Percentiles rank a stretch among this genome's conserved stretches.
phyloP scores from a whole-genome alignment of 768 basidiomycete species.

The Pholiota microspora region DNA sequence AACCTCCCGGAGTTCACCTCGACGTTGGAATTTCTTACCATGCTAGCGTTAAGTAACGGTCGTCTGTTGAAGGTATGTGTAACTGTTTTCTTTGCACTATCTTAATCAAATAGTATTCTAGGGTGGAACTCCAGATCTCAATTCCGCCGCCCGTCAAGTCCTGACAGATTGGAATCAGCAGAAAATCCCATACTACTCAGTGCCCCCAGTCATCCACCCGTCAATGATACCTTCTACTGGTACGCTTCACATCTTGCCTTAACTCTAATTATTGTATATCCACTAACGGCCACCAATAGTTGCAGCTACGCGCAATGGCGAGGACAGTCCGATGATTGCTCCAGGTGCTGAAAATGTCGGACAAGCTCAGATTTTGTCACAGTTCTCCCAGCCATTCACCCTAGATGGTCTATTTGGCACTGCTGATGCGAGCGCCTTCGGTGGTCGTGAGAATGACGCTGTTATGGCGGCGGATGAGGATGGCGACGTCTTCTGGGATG shows the following conservation, averaged over 20 bases:
- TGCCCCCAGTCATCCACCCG: conserved; percentile 76
- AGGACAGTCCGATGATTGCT: conserved; percentile 38
- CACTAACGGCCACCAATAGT: conserved; percentile 15
- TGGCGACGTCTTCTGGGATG: conserved; percentile 41
- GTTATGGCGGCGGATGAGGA: conserved; percentile 44
- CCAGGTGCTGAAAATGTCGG: conserved; percentile 80
- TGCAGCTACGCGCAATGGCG: conserved; percentile 23
- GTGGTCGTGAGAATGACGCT: conserved; percentile 36
- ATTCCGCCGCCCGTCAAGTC: conserved; percentile 77
- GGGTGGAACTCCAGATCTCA: conserved; percentile 91
- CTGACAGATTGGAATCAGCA: conserved; percentile 95
- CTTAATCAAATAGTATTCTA: conserved; percentile 24
- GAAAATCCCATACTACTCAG: conserved; percentile 88
- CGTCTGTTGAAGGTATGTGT: conserved; percentile 73
- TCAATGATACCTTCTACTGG: conserved; percentile 63
- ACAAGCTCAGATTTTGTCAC: conserved; percentile 72
- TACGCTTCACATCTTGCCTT: conserved; percentile 17
- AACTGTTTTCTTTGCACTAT: background rate
- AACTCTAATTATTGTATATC: background rate
- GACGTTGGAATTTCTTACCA: conserved; percentile 84
- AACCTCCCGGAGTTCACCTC: conserved; percentile 72
- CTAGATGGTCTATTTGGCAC: conserved; percentile 76
- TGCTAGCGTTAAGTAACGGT: conserved; percentile 82
- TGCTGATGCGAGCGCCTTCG: conserved; percentile 81
- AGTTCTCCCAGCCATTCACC: conserved; percentile 77